Base-by-base conservation (phyloP, 2,329 filamentous ascomycete species). In the Onygenales sp. region DNA sequence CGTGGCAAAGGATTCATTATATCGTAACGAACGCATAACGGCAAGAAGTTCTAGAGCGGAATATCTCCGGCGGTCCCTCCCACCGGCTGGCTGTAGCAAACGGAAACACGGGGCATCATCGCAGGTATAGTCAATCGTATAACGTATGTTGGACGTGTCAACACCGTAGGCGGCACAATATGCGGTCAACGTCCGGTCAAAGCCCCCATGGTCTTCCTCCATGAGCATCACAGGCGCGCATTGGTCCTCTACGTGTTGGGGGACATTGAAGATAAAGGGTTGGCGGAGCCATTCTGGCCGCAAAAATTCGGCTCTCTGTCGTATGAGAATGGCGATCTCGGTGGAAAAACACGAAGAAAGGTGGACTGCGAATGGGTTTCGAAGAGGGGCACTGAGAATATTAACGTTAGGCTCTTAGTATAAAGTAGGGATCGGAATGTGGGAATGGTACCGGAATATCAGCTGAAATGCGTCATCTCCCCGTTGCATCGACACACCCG, bases 161-260 rank as follows among this genome's bases (percentile, higher is more conserved):
- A 86, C 73, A 54, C 81, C 79, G 63, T 87, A 88, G 17, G 82
- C 83, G 42, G 84, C 75, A 63, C 84, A 87, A 62, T 87, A 87
- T 36, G 84, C 85, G 47, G 80, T 80, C 34, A 88, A 67, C 1
- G 84, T 87, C 36, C 83, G 76, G 59, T 87, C 83, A 61, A 88
- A 80, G 60, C 79, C 77, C 54, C 83, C 70, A 52, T 80, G 82
- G 54, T 86, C 83, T 52, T 80, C 77, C 43, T 79, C 75, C 2
- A 77, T 64, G 32, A 73, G 67, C 3, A 77, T 71, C 1, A 74
- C 70, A 3, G 74, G 73, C 40, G 70, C 65, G 33, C 74, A 66
- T 34, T 77, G 68, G 42, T 82, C 76, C 13, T 80, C 74, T 11
- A 83, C 67, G 44, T 76, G 73, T 14, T 71, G 68, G 4, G 84